These are phyloP conservation scores for Boletus fagicola DNA, from an alignment of 768 basidiomycete genomes.

Conservation along the genomic window DNA sequence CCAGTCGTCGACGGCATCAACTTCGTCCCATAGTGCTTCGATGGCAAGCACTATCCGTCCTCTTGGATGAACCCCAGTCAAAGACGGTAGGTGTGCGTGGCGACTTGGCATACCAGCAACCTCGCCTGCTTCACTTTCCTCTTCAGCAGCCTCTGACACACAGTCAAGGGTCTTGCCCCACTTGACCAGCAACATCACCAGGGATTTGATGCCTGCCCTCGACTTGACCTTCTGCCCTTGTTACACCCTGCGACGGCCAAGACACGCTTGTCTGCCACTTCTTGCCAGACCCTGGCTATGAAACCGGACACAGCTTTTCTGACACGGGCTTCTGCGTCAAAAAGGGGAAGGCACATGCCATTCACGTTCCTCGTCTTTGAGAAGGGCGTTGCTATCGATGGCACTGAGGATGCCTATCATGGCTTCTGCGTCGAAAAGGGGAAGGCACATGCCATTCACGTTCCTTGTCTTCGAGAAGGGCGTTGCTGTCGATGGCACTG, in stretches of 20 bases:
- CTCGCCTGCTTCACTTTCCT: slow-evolving; percentile 46
- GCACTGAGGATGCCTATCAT: slow-evolving; percentile 77
- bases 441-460: slow-evolving; percentile 74
- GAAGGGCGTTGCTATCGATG: slow-evolving; percentile 76
- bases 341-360: slow-evolving; percentile 78
- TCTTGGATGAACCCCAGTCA: slow-evolving; percentile 42
- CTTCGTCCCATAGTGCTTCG: slow-evolving; percentile 83
- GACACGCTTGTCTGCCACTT: slow-evolving; percentile 67
- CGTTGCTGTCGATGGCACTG: slow-evolving; percentile 73
- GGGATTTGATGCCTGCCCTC: slow-evolving; percentile 64
- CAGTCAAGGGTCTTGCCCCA: slow-evolving; percentile 68
- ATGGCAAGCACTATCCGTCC: slow-evolving; percentile 77
- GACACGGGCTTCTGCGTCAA: slow-evolving; percentile 79
- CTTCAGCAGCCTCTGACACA: slow-evolving; percentile 39
- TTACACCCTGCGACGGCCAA: slow-evolving; percentile 42
- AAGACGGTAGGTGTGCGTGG: slow-evolving; percentile 41
- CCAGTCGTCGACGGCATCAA: slow-evolving; percentile 78
- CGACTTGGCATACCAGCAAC: slow-evolving; percentile 31
- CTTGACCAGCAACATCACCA: slow-evolving; percentile 71
- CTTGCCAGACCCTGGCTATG: slow-evolving; percentile 78
- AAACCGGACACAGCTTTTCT: slow-evolving; percentile 80
- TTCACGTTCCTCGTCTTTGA: no score
- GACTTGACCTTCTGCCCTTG: slow-evolving; percentile 48
- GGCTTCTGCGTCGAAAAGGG: slow-evolving; percentile 83
- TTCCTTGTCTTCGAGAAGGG: no score